phyloP scores from a whole-genome alignment of 2,329 filamentous ascomycete genomes.

The Reticulascus tulasneorum region DNA sequence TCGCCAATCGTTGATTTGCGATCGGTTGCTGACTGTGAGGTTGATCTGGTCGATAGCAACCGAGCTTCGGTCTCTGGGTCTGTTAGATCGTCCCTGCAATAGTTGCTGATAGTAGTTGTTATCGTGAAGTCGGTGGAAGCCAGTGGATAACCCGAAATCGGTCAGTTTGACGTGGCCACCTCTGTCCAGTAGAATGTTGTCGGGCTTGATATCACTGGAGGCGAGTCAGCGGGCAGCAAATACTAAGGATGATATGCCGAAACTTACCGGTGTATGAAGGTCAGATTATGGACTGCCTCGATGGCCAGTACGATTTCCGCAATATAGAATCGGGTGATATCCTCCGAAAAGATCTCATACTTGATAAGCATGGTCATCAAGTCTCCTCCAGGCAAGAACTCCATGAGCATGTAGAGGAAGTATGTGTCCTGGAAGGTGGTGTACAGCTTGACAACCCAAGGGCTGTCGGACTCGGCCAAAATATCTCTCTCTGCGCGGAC shows the following conservation, averaged over 20 bases:
- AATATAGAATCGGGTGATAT: slow-evolving; percentile 99
- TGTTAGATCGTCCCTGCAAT: slow-evolving; percentile 72
- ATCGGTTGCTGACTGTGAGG: slow-evolving; percentile 93
- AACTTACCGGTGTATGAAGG: slow-evolving; percentile 92
- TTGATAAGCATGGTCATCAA: slow-evolving; percentile 99
- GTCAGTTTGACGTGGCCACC: slow-evolving; percentile 97
- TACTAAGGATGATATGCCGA: background rate
- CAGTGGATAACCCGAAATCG: slow-evolving; percentile 95
- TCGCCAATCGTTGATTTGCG: slow-evolving; percentile 98
- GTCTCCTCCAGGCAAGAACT: slow-evolving; percentile 96
- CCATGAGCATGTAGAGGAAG: slow-evolving; percentile 99
- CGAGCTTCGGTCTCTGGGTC: slow-evolving; percentile 79
- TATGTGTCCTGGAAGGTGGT: slow-evolving; percentile 96
- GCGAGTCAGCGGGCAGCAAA: background rate
- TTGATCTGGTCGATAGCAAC: slow-evolving; percentile 98
- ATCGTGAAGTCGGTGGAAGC: slow-evolving; percentile 96
- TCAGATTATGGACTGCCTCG: slow-evolving; percentile 94
- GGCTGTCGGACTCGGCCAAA: slow-evolving; percentile 96
- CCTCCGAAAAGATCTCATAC: slow-evolving; percentile 98
- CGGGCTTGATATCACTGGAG: slow-evolving; percentile 91
- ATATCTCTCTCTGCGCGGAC: slow-evolving; percentile 98
- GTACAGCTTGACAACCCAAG: slow-evolving; percentile 97
- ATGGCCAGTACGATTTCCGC: slow-evolving; percentile 98
- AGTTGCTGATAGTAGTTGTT: slow-evolving; percentile 98
- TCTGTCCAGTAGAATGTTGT: slow-evolving; percentile 94